Conservation (phyloP, 805 yeast species). For the Wickerhamomyces canadensis region DNA sequence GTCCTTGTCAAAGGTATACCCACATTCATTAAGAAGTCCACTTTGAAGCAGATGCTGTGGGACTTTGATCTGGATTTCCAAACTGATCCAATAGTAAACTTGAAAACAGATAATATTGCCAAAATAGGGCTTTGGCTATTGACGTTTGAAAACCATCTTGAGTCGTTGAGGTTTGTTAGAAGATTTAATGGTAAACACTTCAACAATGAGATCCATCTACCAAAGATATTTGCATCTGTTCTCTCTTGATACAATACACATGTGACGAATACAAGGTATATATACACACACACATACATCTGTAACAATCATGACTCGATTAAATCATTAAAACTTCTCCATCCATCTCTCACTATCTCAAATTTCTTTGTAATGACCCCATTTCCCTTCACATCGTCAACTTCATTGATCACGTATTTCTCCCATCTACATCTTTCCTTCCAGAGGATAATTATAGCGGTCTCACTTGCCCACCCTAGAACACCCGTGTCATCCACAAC, state of each 20-base stretch:
- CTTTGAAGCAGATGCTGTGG: conserved; percentile 38
- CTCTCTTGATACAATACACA: neutral
- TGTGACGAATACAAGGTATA: neutral
- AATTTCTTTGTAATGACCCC: conserved; percentile 32
- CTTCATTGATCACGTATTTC: conserved; percentile 67
- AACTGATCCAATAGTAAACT: conserved; percentile 8
- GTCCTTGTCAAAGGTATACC: conserved; percentile 44
- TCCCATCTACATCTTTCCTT: conserved; percentile 74
- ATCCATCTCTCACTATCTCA: conserved; percentile 63
- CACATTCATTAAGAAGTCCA: conserved; percentile 30
- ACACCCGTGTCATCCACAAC: conserved; percentile 36
- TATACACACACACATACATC: neutral
- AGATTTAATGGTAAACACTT: conserved; percentile 43
- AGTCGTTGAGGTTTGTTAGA: conserved; percentile 47
- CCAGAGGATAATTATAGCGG: conserved; percentile 73
- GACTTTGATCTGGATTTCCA: conserved; percentile 38
- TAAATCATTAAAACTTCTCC: conserved; percentile 46
- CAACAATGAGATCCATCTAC: conserved; percentile 23
- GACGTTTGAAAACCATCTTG: conserved; percentile 37
- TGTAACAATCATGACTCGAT: neutral
- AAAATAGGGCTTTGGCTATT: conserved; percentile 28
- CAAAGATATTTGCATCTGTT: conserved; percentile 27
- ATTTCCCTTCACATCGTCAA: conserved; percentile 22
- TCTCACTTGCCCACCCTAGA: conserved; percentile 70
- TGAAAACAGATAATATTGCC: conserved; percentile 9